Conservation (phyloP, 306 rosid species). For the Castanopsis chinensis region DNA sequence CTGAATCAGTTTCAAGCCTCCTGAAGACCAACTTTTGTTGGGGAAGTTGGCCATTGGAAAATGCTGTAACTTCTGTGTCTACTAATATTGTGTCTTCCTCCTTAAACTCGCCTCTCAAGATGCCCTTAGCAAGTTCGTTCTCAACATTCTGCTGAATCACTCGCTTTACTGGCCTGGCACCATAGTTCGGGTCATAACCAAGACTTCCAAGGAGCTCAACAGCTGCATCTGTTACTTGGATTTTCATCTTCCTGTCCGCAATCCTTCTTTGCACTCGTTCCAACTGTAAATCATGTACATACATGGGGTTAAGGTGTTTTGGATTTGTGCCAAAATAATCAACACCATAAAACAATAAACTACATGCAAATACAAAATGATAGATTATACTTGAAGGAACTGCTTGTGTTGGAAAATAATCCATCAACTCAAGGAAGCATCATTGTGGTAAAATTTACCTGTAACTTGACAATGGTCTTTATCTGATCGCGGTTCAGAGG, state of each 20-base stretch:
- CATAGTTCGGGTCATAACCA: slow-evolving; percentile 92
- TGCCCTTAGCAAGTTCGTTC: slow-evolving; percentile 91
- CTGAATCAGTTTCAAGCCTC: slow-evolving; percentile 43
- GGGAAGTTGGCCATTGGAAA: slow-evolving; percentile 79
- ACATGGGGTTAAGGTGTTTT: not conserved
- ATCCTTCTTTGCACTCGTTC: slow-evolving; percentile 86
- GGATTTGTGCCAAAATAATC: not conserved
- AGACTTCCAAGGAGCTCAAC: slow-evolving; percentile 83
- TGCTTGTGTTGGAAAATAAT: not conserved
- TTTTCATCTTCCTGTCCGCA: slow-evolving; percentile 81
- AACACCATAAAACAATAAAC: not conserved
- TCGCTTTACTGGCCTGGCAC: slow-evolving; percentile 97
- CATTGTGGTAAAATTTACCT: slow-evolving; percentile 44
- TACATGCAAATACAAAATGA: not conserved
- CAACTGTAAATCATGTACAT: slow-evolving; percentile 43
- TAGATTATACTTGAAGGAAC: not conserved
- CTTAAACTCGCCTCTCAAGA: slow-evolving; percentile 87
- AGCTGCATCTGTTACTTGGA: slow-evolving; percentile 74
- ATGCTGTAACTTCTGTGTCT: slow-evolving; percentile 83
- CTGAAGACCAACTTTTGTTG: slow-evolving; percentile 70
- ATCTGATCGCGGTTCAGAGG: slow-evolving; percentile 88
- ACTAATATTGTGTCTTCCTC: slow-evolving; percentile 70
- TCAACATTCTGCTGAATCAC: slow-evolving; percentile 92
- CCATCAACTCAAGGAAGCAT: not conserved
- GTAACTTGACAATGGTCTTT: slow-evolving; percentile 73